Conservation (phyloP, 495 filamentous ascomycete species). For the Daldinia decipiens region DNA sequence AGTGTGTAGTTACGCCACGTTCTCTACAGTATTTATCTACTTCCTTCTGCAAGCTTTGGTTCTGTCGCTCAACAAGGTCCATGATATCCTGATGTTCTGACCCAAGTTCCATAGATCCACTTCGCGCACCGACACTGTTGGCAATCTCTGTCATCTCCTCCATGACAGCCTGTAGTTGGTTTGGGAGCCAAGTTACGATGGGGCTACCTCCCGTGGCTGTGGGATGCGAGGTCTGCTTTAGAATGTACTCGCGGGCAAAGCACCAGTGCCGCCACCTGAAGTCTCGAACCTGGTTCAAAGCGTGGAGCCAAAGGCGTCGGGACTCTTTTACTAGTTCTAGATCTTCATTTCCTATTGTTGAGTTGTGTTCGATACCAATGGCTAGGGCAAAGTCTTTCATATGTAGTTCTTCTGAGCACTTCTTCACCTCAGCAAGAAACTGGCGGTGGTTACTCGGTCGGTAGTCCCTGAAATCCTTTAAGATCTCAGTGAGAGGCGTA, state of each 20-base stretch:
- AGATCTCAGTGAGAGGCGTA: constrained; percentile 84
- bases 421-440: constrained; percentile 78
- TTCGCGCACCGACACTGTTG: constrained; percentile 55
- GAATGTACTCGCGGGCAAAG: constrained; percentile 93
- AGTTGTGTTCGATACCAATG: constrained; percentile 54
- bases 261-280: constrained; percentile 96
- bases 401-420: constrained; percentile 63
- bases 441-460: constrained; percentile 84
- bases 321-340: constrained; percentile 51
- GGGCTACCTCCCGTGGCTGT: constrained; percentile 92
- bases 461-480: constrained; percentile 86
- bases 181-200: constrained; percentile 91
- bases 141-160: constrained; percentile 75
- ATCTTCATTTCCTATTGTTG: constrained; percentile 36
- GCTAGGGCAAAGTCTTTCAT: constrained; percentile 71
- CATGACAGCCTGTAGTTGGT: constrained; percentile 82
- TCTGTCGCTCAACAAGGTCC: constrained; percentile 74
- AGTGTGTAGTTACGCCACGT: constrained; percentile 59
- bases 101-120: constrained; percentile 49
- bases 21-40: constrained; percentile 83
- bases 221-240: constrained; percentile 82
- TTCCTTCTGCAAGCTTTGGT: constrained; percentile 76
- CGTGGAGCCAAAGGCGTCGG: constrained; percentile 69
- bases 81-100: constrained; percentile 67
- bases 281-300: constrained; percentile 84